Evolutionary conservation across 352 stramenopile genomes (phyloP).

Genomic region (Globisporangium emineosum): DNA sequence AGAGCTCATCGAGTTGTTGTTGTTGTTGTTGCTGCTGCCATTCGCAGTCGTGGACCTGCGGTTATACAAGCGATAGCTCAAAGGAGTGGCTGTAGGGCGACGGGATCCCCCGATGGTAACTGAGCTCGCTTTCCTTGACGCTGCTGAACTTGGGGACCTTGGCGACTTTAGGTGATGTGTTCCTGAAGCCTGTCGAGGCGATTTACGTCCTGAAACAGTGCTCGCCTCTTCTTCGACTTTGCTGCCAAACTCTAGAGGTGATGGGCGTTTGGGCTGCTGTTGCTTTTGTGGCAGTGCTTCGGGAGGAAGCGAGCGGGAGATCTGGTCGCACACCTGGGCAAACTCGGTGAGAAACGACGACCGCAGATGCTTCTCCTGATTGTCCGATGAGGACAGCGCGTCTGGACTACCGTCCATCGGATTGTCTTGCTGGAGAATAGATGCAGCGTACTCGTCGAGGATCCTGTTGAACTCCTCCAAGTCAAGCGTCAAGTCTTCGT

Average conservation of each 20-base stretch:
- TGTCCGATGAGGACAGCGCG: conserved; percentile 1
- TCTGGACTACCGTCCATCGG: conserved; percentile 3
- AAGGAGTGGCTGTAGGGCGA: background rate
- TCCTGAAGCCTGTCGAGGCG: background rate
- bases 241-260: background rate
- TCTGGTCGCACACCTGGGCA: conserved; percentile 28
- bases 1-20: background rate
- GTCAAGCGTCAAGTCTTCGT: conserved; percentile 2
- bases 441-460: conserved; percentile 28
- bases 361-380: conserved; percentile 25
- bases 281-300: conserved; percentile 7
- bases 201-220: background rate
- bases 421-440: conserved; percentile 16
- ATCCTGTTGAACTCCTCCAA: conserved; percentile 22
- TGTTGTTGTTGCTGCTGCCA: no score
- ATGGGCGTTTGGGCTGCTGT: background rate
- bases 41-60: conserved; percentile 5
- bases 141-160: background rate
- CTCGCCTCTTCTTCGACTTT: background rate
- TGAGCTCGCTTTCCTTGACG: conserved; percentile 6
- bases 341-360: conserved; percentile 28
- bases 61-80: conserved; percentile 1
- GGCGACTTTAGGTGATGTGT: background rate
- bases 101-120: background rate
- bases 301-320: conserved; percentile 24